phyloP scores from a whole-genome alignment of 1,139 yeast species.

The Taiozyma sp. region DNA sequence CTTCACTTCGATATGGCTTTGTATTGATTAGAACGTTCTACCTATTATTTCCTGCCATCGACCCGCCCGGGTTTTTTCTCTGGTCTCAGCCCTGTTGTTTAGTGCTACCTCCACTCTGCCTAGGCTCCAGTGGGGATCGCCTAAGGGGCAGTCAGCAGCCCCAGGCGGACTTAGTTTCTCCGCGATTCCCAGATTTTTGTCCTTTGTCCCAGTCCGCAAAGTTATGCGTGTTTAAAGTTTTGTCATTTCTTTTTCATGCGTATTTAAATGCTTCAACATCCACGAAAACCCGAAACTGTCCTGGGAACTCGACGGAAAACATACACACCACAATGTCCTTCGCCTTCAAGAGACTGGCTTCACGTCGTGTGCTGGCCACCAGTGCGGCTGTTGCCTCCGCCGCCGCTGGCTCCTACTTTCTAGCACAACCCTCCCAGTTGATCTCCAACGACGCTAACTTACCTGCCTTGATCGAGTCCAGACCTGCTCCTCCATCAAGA shows the following conservation, averaged over 20 bases:
- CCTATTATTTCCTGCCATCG: not conserved
- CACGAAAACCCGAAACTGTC: not conserved
- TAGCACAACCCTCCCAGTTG: conserved; percentile 6
- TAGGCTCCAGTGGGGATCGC: too few species aligned
- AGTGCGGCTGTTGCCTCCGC: conserved; percentile 20
- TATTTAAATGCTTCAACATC: not conserved
- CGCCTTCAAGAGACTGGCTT: conserved; percentile 23
- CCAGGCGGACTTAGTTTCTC: not conserved
- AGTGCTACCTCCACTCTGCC: too few species aligned
- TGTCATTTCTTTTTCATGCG: not conserved
- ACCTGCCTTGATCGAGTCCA: conserved; percentile 22
- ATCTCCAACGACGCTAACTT: conserved; percentile 16
- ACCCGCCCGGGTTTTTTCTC: not conserved
- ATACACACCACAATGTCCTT: conserved; percentile 16
- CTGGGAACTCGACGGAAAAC: not conserved
- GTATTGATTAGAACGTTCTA: too few species aligned
- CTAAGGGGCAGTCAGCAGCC: not conserved
- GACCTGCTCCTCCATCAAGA: conserved; percentile 35
- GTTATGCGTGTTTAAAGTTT: not conserved
- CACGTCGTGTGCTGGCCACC: conserved; percentile 17
- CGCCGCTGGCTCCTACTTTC: conserved; percentile 15
- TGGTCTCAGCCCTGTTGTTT: too few species aligned
- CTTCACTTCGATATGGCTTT: too few species aligned
- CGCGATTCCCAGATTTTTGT: not conserved
- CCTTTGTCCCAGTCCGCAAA: not conserved